Evolutionary conservation across 352 stramenopile genomes (phyloP), one percentile per base, ranked within the genome.

Genomic region (Phytophthora parvispora): DNA sequence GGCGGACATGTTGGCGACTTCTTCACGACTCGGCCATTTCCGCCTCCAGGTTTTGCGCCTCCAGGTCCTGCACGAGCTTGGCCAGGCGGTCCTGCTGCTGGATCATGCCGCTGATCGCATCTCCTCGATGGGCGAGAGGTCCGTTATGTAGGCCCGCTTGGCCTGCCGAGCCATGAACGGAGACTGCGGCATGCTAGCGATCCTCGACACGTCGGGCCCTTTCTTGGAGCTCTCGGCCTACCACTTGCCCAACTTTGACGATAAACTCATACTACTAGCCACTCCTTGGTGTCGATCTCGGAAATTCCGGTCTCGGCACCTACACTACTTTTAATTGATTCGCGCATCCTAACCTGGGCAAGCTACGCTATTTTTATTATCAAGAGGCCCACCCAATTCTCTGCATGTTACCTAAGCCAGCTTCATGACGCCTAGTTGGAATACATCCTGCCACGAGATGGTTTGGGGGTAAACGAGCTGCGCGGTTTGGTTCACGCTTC

Each of bases 61-160:
- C 78, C 27, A 92, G 84, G n/a, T 81, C 65, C 16, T 85, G 61
- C 10, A 91, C 45, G 15, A 92, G 49, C 22, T 70, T 31, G 4
- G 72, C 72, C 7, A 93, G 67, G 6, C 76, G 74, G 36, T 90
- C 82, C 50, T 93, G 83, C 28, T 75, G 72, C 57, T 91, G 77
- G 40, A 91, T 82, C 67, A 91, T 83, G 42, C 64, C 66, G 56
- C 75, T 79, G 24, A 93, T 62, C 80, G 83, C 84, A 95, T 93
- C 51, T 95, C 88, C 61, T 94, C 86, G 47, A 95, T 95, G 0
- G 88, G 86, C n/a, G 88, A 95, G 22, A 94, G 72, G 0, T 81
- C 82, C 27, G 88, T 95, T 52, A 93, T 62, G 60, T 93, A 84
- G 15, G 83, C 74, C 10, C 88, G 78, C 63, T 95, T 80, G 4